These are phyloP conservation scores for Aegilops sharonensis DNA, from an alignment of 176 grass and related monocot genomes.

Conservation along the genomic window DNA sequence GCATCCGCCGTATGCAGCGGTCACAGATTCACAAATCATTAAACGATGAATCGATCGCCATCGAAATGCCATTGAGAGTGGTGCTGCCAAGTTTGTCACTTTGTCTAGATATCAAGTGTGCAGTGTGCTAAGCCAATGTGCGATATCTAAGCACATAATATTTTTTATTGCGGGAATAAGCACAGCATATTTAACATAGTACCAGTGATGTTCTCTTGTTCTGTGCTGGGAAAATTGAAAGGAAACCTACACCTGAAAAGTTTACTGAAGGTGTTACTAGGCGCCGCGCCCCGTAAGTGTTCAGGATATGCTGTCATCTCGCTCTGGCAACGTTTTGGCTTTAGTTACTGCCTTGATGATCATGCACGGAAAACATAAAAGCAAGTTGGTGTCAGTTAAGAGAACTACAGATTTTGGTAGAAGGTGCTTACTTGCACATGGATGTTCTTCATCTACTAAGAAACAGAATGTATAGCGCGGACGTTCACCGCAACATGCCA, in stretches of 20 bases:
- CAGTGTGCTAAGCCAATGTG: conserved; percentile 5
- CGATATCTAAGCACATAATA: not conserved
- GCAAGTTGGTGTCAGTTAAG: not conserved
- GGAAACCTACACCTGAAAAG: not conserved
- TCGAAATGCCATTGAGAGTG: conserved; percentile 16
- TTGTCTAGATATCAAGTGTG: conserved; percentile 21
- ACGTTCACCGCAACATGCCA: not conserved
- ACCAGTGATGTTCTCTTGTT: not conserved
- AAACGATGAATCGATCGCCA: not conserved
- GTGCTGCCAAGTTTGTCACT: conserved; percentile 28
- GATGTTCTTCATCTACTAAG: not conserved
- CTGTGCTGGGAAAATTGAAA: not conserved
- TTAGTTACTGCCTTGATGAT: not conserved
- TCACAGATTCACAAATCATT: not conserved
- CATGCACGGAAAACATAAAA: not conserved
- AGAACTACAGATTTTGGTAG: not conserved
- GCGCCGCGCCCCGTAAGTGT: conserved; percentile 22
- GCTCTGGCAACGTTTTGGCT: not conserved
- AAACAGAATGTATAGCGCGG: not conserved
- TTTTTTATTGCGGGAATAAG: too few relatives aligned
- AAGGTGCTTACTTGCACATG: not conserved
- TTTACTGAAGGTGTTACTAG: not conserved
- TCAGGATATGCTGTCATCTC: not conserved
- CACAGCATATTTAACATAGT: not conserved
- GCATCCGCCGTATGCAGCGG: not conserved